A percentile compares a stretch with the other conserved stretches of the same genome.
These are phyloP conservation scores for Diophrys appendiculata DNA, from an alignment of 73 alveolate species.

Conservation along the genomic window DNA sequence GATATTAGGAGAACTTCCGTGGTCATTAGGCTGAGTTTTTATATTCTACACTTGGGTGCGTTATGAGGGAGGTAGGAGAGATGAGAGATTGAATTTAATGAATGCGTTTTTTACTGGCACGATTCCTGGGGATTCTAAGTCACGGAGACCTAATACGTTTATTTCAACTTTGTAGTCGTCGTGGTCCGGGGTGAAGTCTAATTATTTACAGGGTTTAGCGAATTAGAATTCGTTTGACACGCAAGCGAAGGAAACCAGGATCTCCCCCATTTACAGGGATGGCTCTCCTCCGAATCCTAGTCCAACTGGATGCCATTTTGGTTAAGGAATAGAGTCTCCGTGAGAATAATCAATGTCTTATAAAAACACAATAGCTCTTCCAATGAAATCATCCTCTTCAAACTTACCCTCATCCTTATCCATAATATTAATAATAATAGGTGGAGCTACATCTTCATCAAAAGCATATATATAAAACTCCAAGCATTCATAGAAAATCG, in stretches of 20 bases:
- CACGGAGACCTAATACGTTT: conserved; percentile 84
- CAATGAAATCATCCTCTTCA: conserved; percentile 44
- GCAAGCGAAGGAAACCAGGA: conserved; percentile 74
- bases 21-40: conserved; percentile 90
- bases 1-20: conserved; percentile 96
- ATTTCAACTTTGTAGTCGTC: conserved; percentile 76
- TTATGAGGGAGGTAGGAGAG: conserved; percentile 59
- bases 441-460: conserved; percentile 60
- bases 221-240: conserved; percentile 57
- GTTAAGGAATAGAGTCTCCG: conserved; percentile 62
- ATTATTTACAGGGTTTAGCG: conserved; percentile 64
- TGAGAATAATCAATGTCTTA: conserved; percentile 62
- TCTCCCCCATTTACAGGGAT: conserved; percentile 75
- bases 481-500: conserved; percentile 62
- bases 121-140: conserved; percentile 78
- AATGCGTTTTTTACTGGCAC: conserved; percentile 94
- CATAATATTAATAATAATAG: conserved; percentile 71
- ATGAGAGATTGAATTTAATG: conserved; percentile 81
- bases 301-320: conserved; percentile 88
- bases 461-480: conserved; percentile 32
- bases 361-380: conserved; percentile 20
- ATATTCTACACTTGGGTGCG: conserved; percentile 61
- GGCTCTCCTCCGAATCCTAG: conserved; percentile 79
- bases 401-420: conserved; percentile 69
- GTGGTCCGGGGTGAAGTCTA: conserved; percentile 61